Percentiles rank a stretch among this genome's conserved stretches.
Evolutionary conservation across 352 stramenopile genomes (phyloP).

Genomic region (Phytophthora pini): DNA sequence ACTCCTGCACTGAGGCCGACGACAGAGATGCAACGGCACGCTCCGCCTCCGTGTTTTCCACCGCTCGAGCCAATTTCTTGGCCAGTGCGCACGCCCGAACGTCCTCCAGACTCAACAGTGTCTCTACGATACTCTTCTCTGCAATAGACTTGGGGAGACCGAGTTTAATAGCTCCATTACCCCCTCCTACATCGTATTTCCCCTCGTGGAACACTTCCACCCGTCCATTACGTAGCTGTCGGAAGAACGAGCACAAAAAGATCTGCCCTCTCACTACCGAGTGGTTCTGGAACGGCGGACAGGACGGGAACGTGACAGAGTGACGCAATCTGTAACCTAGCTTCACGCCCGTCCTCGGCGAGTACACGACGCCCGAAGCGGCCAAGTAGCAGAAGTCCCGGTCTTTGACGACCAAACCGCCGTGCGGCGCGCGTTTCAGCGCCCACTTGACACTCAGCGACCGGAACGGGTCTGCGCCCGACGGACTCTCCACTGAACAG

Average conservation of each 20-base stretch:
- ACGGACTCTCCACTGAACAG: slow-evolving; percentile 42
- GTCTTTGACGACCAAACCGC: slow-evolving; percentile 50
- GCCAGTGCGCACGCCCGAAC: slow-evolving; percentile 55
- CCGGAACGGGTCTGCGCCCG: slow-evolving; percentile 40
- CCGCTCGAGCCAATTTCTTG: slow-evolving; percentile 67
- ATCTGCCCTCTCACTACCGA: slow-evolving; percentile 70
- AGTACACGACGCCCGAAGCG: slow-evolving; percentile 40
- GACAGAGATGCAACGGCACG: slow-evolving; percentile 40
- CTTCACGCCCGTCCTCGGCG: slow-evolving; percentile 35
- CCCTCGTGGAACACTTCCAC: slow-evolving; percentile 75
- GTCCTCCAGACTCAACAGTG: slow-evolving; percentile 45
- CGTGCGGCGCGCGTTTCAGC: slow-evolving; percentile 45
- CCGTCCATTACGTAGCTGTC: slow-evolving; percentile 54
- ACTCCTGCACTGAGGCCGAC: slow-evolving; percentile 40
- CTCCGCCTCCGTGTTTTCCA: slow-evolving; percentile 39
- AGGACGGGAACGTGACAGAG: slow-evolving; percentile 68
- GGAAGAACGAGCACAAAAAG: slow-evolving; percentile 73
- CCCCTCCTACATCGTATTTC: slow-evolving; percentile 58
- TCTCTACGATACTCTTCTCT: slow-evolving; percentile 53
- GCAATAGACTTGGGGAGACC: slow-evolving; percentile 52
- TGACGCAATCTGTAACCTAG: slow-evolving; percentile 61
- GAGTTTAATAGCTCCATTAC: slow-evolving; percentile 26
- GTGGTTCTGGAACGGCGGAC: slow-evolving; percentile 51
- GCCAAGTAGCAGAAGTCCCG: slow-evolving; percentile 60
- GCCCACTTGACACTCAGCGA: slow-evolving; percentile 58